phyloP scores from a whole-genome alignment of 768 basidiomycete genomes.

The Collybiopsis luxurians region DNA sequence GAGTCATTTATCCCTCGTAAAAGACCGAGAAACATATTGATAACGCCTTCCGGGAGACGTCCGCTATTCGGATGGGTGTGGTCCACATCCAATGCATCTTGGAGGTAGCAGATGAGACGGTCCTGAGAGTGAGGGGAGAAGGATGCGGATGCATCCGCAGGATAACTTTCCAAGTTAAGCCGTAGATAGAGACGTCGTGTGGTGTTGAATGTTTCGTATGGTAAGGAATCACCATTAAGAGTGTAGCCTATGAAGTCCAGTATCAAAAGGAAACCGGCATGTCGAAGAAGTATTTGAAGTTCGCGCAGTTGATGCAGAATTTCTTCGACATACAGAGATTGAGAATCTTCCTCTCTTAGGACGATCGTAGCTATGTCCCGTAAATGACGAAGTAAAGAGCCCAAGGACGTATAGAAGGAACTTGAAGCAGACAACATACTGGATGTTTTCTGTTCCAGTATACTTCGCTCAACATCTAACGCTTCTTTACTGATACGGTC shows the following conservation, averaged over 20 bases:
- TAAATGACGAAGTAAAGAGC: conserved; percentile 12
- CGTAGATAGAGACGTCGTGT: conserved; percentile 33
- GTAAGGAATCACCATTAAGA: conserved; percentile 12
- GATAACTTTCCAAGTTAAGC: conserved; percentile 14
- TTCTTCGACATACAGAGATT: conserved; percentile 18
- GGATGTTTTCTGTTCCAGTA: background rate
- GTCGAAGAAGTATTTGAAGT: conserved; percentile 25
- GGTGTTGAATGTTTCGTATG: conserved; percentile 36
- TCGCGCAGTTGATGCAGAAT: conserved; percentile 13
- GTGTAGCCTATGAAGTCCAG: conserved; percentile 26
- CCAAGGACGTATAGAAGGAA: conserved; percentile 19
- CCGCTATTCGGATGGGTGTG: background rate
- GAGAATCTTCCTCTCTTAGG: conserved; percentile 11
- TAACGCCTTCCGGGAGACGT: conserved; percentile 4
- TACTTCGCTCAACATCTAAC: background rate
- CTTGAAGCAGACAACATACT: background rate
- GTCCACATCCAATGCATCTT: conserved; percentile 1
- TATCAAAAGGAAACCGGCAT: conserved; percentile 27
- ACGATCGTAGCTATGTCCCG: conserved; percentile 12
- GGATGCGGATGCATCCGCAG: background rate
- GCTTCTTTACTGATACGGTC: background rate
- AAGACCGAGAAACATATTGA: conserved; percentile 1
- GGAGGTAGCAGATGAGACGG: background rate
- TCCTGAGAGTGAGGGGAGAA: background rate
- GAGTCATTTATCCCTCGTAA: background rate